Base-by-base conservation (phyloP, 1,284 basidiomycete genomes). In the Tilletia indica region DNA sequence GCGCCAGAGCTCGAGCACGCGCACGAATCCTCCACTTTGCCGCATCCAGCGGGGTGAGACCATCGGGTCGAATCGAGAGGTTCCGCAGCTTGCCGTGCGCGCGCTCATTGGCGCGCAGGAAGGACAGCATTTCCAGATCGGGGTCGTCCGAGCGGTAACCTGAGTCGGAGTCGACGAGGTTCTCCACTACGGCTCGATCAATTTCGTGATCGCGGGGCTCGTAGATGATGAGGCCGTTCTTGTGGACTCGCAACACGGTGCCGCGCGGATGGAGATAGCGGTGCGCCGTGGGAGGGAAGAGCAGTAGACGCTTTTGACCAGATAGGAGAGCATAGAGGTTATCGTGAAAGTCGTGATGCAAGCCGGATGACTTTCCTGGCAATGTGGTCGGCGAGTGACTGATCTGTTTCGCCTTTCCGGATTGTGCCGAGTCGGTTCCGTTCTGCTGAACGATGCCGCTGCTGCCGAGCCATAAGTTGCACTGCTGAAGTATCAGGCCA, bases 341-440 rank as follows among this genome's bases (percentile, higher is more conserved):
- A 69, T 84, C 82, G 70, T 84, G 82, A 45, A 83, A 83, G 69
- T 84, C 82, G 68, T 84, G 82, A 70, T 83, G 82, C 66, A 83
- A 70, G 0, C 81, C 82, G 8, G 76, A 78, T 68, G 77, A 81
- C 58, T 77, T 78, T 21, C 76, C 78, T 31, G 48, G 31, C 38
- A 47, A 1, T 9, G 64, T 12, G 45, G 4, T 67, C 11, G 36
- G 25, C n/a, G 16, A 39, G 19, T 25, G 11, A 47, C 12, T 38
- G 12, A 49, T 31, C 16, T n/a, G 9, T 2, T 67, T 47, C 25
- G 36, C 3, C 4, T 19, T 48, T 9, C n/a, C 16, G 2, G 45
- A 48, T 6, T 11, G 21, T 6, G 39, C 6, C 6, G 38, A 19
- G n/a, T 14, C 4, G 12, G 66, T 21, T 19, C 16, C n/a, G 14